Conservation (phyloP, 2,329 filamentous ascomycete genomes). For the Diaporthe helianthi region DNA sequence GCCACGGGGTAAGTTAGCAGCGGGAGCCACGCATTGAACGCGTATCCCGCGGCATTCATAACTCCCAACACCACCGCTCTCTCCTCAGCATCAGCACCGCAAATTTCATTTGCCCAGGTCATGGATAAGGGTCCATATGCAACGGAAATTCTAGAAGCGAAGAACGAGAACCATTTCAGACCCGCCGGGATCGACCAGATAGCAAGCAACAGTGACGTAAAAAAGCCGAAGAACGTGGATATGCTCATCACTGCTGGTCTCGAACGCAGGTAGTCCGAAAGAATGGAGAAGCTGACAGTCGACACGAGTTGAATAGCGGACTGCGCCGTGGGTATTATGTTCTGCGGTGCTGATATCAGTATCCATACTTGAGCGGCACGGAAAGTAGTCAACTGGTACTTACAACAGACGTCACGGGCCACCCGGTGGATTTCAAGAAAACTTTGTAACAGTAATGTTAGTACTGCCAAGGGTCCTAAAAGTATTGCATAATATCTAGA, state of each 20-base stretch:
- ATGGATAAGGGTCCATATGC: constrained; percentile 39
- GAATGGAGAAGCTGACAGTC: constrained; percentile 61
- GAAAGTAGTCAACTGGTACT: constrained; percentile 32
- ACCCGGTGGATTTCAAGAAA: constrained; percentile 50
- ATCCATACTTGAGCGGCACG: background rate
- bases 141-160: constrained; percentile 20
- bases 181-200: constrained; percentile 32
- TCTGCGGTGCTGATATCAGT: constrained; percentile 37
- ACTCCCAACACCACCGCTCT: constrained; percentile 56
- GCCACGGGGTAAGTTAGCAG: constrained; percentile 46
- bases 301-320: constrained; percentile 51
- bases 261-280: constrained; percentile 55
- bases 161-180: constrained; percentile 37
- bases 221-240: constrained; percentile 32
- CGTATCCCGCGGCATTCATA: constrained; percentile 54
- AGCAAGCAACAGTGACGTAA: constrained; percentile 32
- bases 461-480: too few species aligned
- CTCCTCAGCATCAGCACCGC: constrained; percentile 54
- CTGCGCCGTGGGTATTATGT: constrained; percentile 55
- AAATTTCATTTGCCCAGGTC: constrained; percentile 57
- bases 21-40: constrained; percentile 53
- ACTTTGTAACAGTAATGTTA: too few species aligned
- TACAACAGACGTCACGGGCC: constrained; percentile 55
- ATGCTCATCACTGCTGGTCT: constrained; percentile 33
- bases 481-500: too few species aligned